Evolutionary conservation across 805 yeast genomes (phyloP), one percentile per base, ranked within the genome.

Genomic region (Metschnikowia koreensis): DNA sequence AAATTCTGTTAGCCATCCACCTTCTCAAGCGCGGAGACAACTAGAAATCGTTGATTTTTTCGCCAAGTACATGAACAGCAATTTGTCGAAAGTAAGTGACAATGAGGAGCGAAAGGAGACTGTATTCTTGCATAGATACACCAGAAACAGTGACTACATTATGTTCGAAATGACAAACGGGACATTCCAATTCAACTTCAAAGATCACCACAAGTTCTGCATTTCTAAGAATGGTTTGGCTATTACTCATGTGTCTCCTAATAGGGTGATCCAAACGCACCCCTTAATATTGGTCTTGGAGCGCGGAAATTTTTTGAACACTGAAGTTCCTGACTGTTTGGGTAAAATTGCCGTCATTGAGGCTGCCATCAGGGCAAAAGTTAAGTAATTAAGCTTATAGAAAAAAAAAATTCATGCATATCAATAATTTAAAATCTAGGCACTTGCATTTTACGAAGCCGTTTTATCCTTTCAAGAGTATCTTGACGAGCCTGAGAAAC

Each of bases 151-250:
- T 43, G 85, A 83, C 56, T 89, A 81, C 66, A 89, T 92, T 50
- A 87, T 92, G 96, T 94, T 94, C 73, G 93, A 90, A 67, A 73
- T 94, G 74, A 89, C 96, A 64, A 89, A 91, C 65, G 97, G 97
- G 17, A 85, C 90, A 40, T 83, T 88, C 69, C 99, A 94, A 69
- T 92, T 92, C 74, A 94, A 94, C 71, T 94, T 94, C 72, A 87
- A 87, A 67, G 98, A 94, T 70, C 99, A 94, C 65, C 92, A 87
- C 70, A 94, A 94, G 70, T 72, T 92, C 50, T 84, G 96, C 53
- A 67, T 93, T 38, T 86, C 92, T 41, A 85, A 85, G 59, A 76
- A 81, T 50, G 97, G 97, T 22, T 77, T 80, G 54, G 82, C 82
- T 42, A 79, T 93, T 16, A 88, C 96, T 28, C 90, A 90, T 61